Evolutionary conservation across 352 stramenopile genomes (phyloP).

Genomic region (Phytophthora kernoviae): DNA sequence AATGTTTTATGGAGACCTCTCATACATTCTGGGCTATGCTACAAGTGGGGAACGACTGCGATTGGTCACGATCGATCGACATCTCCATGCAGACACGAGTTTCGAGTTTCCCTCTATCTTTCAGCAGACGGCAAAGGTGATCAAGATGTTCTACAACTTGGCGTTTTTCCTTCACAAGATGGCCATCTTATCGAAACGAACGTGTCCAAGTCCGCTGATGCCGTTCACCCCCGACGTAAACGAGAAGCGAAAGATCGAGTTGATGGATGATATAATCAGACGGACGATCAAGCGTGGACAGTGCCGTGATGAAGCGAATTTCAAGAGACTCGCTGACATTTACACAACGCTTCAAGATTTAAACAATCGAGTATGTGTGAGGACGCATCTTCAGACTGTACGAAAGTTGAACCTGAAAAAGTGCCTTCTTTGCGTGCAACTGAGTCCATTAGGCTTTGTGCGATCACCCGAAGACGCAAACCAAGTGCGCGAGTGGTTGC

Average conservation of each 20-base stretch:
- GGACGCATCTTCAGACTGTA: conserved; percentile 2
- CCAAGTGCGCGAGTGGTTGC: conserved; percentile 17
- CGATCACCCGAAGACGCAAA: neutral
- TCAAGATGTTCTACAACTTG: conserved; percentile 16
- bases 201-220: neutral
- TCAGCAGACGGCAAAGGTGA: neutral
- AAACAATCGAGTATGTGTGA: neutral
- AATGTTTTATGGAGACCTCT: conserved; percentile 14
- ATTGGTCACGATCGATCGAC: conserved; percentile 1
- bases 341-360: neutral
- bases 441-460: neutral
- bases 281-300: neutral
- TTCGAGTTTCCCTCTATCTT: neutral
- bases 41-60: conserved; percentile 1
- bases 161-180: neutral
- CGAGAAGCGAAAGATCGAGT: neutral
- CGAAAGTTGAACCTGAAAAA: too few species aligned
- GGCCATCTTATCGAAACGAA: conserved; percentile 3
- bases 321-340: neutral
- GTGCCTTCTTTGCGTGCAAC: neutral
- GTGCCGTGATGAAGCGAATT: neutral
- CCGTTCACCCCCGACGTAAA: neutral
- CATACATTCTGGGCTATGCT: conserved; percentile 12
- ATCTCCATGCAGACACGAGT: neutral
- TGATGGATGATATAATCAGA: neutral